Base-by-base conservation (phyloP, 1,284 basidiomycete species). In the Ganoderma leucocontextum region DNA sequence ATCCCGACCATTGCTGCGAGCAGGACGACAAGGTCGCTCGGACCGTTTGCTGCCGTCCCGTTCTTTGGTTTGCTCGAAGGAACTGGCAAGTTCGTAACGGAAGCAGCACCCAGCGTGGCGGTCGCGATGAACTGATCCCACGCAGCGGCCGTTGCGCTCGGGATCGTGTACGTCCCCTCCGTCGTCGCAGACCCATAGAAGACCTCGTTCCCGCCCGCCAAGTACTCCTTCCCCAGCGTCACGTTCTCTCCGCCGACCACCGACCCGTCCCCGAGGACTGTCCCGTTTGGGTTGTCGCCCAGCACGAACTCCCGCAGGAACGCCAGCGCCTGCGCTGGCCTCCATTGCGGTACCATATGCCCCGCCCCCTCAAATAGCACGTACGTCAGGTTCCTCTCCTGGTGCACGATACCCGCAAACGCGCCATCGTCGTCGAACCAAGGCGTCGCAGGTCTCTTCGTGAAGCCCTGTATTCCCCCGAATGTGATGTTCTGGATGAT, bases 381-480 rank as follows among this genome's bases (percentile, higher is more conserved):
- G 64, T 78, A 80, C 25, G 78, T 75, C 62, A 77, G 70, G 41
- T 75, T 74, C 53, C 78, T 75, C 69, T 80, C 79, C 67, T 80
- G 78, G 69, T 79, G 79, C 47, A 80, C 75, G 63, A 78, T 77
- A 4, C 79, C 79, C 12, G 76, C 76, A 47, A 80, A 77, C 13
- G 66, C 66, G 13, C 77, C 78, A 7, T 63, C 60, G 62, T 79
- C 77, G 64, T 77, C 75, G 62, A 72, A 75, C 77, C 78, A 92
- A 0, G 87, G 85, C 3, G 90, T 92, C 6, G 87, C 83, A 0
- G 90, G 90, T 70, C 84, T 83, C 61, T 84, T 82, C 12, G 88
- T 85, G 75, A 91, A 92, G 6, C 90, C 91, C 76, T 87, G 89
- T 52, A 87, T 86, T 13, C 88, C 89, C 44, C 90, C 89, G 70